Base-by-base conservation (phyloP, 1,139 yeast species). In the Candida freyschussii region DNA sequence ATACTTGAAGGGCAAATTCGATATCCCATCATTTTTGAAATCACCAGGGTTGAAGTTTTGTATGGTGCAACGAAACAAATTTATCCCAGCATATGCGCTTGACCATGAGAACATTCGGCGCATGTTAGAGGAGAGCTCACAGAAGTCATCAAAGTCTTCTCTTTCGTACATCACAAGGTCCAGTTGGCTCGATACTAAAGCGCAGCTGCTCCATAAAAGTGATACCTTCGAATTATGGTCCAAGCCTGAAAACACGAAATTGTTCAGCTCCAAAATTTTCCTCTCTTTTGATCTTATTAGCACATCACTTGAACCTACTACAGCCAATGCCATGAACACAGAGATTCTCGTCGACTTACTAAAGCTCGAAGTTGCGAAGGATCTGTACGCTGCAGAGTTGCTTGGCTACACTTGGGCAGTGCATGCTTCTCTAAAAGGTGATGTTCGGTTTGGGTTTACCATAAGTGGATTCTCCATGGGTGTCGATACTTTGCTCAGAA, bases 401-500 rank as follows among this genome's bases (percentile, higher is more conserved):
- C 41, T 75, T 10, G 73, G 76, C 3, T 76, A 65, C 44, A 57
- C 70, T 1, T 79, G 79, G 72, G 75, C 70, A 14, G 40, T 78
- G 0, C 61, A 55, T 24, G 69, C 84, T 0, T 69, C 78, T 4
- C 43, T 60, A 15, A 67, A 68, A 38, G 75, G 78, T 7, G 70
- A 66, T 27, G 63, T 67, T 1, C 67, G 77, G 6, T 49, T 79
- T 7, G 53, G 68, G 0, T 45, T 79, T 23, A 69, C 67, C 5
- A 48, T 76, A 1, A 57, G 67, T 27, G 87, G 87, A 0, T 65
- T 69, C 14, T 46, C 52, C 0, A 53, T 55, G 15, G 70, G 71
- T 2, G 56, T 72, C 11, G 30, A 37, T 2, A 14, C 27, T 6
- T 17, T 52, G 5, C 17, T 49, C 17, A 39, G 43, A 4, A 55